phyloP scores from a whole-genome alignment of 257 asterid species.

The Leptodermis oblonga region DNA sequence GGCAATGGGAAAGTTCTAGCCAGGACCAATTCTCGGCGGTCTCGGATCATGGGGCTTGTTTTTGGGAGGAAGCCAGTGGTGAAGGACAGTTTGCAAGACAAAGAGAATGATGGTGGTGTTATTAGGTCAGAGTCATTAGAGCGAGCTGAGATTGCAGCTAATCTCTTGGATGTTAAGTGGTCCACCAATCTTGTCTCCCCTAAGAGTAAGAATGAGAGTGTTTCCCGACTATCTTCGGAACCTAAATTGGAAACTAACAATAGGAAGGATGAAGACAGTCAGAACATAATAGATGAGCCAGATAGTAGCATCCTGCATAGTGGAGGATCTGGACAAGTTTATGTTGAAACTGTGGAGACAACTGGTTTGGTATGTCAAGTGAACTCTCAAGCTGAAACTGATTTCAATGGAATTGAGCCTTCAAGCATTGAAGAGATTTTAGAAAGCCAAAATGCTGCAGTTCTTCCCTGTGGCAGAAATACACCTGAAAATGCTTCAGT shows the following conservation, averaged over 20 bases:
- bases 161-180: constrained; percentile 93
- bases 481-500: constrained; percentile 19
- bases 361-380: constrained; percentile 19
- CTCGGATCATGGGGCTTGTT: constrained; percentile 56
- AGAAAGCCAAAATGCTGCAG: constrained; percentile 21
- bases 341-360: constrained; percentile 2
- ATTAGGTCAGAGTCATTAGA: constrained; percentile 55
- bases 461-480: constrained; percentile 24
- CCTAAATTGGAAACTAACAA: constrained; percentile 23
- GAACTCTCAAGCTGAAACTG: constrained; percentile 27
- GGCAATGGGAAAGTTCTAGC: constrained; percentile 30
- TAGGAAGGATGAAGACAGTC: constrained; percentile 14
- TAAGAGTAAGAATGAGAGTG: constrained; percentile 27
- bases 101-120: constrained; percentile 25
- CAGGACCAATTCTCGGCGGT: constrained; percentile 43
- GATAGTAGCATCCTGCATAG: not conserved
- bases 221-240: constrained; percentile 25
- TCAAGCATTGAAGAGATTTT: constrained; percentile 19
- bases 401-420: constrained; percentile 15
- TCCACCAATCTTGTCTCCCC: constrained; percentile 67
- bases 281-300: constrained; percentile 4
- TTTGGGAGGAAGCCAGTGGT: constrained; percentile 53
- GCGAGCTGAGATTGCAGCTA: constrained; percentile 91
- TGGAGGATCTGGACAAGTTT: not conserved
- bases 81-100: constrained; percentile 25